Evolutionary conservation across 2,329 filamentous ascomycete species (phyloP).

Genomic region (Scedosporium dehoogii): DNA sequence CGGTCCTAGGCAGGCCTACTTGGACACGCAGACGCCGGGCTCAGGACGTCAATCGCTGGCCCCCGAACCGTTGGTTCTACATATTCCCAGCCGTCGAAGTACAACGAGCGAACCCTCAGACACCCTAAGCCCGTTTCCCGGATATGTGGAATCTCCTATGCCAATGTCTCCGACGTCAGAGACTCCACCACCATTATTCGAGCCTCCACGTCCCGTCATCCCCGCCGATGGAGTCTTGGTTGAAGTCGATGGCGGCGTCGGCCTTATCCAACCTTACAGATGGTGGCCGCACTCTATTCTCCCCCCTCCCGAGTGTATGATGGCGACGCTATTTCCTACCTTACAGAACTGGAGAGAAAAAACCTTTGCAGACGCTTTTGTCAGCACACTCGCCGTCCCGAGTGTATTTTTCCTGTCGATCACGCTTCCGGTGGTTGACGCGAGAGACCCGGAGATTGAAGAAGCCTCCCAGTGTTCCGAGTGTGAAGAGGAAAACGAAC

Average conservation of each 20-base stretch:
- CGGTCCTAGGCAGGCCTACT: neutral
- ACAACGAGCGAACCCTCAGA: slow-evolving; percentile 35
- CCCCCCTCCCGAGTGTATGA: slow-evolving; percentile 61
- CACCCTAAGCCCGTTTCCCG: slow-evolving; percentile 56
- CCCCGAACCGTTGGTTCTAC: slow-evolving; percentile 26
- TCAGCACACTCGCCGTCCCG: slow-evolving; percentile 76
- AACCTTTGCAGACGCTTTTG: slow-evolving; percentile 69
- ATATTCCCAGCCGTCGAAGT: slow-evolving; percentile 35
- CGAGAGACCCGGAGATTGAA: slow-evolving; percentile 14
- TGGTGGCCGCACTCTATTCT: slow-evolving; percentile 79
- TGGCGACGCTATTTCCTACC: slow-evolving; percentile 76
- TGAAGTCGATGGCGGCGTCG: neutral
- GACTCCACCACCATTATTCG: neutral
- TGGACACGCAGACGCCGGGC: slow-evolving; percentile 9
- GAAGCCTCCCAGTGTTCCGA: neutral
- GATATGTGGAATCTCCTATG: slow-evolving; percentile 49
- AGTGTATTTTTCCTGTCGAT: slow-evolving; percentile 84
- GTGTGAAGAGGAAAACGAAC: neutral
- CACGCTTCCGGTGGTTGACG: slow-evolving; percentile 84
- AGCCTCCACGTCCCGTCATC: slow-evolving; percentile 4
- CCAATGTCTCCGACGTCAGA: slow-evolving; percentile 4
- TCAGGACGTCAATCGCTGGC: slow-evolving; percentile 5
- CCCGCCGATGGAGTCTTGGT: neutral
- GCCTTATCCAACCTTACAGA: slow-evolving; percentile 14
- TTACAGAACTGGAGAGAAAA: slow-evolving; percentile 75